Percentiles rank a stretch among this genome's conserved stretches.
These are phyloP conservation scores for Xerocomus minutiporus DNA, from an alignment of 1,284 basidiomycete species.

Conservation along the genomic window DNA sequence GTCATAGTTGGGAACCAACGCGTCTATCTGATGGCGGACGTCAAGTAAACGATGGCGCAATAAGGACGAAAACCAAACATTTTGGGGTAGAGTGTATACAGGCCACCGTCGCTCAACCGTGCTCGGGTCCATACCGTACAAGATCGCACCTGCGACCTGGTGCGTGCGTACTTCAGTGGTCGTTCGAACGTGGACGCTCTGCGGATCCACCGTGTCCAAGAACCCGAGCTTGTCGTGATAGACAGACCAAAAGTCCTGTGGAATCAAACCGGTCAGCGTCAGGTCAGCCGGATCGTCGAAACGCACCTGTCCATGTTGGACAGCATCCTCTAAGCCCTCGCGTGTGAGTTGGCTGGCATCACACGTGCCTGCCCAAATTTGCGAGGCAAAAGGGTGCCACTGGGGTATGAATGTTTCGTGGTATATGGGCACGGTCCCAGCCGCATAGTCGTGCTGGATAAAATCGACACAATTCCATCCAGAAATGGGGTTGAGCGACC, in stretches of 20 bases:
- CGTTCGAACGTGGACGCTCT: constrained; percentile 44
- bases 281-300: not conserved
- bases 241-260: constrained; percentile 49
- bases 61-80: constrained; percentile 22
- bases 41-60: not conserved
- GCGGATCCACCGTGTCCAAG: constrained; percentile 36
- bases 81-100: constrained; percentile 40
- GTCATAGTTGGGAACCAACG: constrained; percentile 45
- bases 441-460: constrained; percentile 36
- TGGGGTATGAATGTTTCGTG: constrained; percentile 39
- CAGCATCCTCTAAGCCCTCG: constrained; percentile 45
- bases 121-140: constrained; percentile 47
- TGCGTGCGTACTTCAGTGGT: constrained; percentile 46
- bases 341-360: constrained; percentile 50
- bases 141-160: constrained; percentile 47
- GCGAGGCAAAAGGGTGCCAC: constrained; percentile 44
- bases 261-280: not conserved
- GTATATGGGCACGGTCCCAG: constrained; percentile 35
- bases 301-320: constrained; percentile 44
- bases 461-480: constrained; percentile 42
- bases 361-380: constrained; percentile 54
- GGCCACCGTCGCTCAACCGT: constrained; percentile 37
- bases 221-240: constrained; percentile 43
- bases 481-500: constrained; percentile 37
- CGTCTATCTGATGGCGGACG: constrained; percentile 40